Evolutionary conservation across 371 early-diverging fungal species (phyloP).

Genomic region (Rhizopus delemar): DNA sequence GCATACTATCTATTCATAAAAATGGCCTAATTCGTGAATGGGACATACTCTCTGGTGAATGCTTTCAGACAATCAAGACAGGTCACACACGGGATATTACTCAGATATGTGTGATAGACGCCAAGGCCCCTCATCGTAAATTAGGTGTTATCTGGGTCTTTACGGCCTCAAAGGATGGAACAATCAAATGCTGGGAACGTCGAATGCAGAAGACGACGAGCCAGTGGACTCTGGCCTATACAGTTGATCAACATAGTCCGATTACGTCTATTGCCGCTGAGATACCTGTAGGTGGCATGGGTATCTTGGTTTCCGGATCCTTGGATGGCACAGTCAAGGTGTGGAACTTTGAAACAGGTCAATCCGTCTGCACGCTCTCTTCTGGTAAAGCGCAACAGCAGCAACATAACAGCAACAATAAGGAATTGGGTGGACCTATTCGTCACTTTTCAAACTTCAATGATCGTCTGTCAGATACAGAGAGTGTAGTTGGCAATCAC

Average conservation of each 20-base stretch:
- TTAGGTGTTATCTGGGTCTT: slow-evolving; percentile 27
- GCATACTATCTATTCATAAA: slow-evolving; percentile 28
- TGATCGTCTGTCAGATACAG: not conserved
- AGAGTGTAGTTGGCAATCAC: not conserved
- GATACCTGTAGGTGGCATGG: slow-evolving; percentile 36
- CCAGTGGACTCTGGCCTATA: slow-evolving; percentile 27
- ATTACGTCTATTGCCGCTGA: slow-evolving; percentile 34
- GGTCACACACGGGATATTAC: slow-evolving; percentile 27
- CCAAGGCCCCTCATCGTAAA: slow-evolving; percentile 22
- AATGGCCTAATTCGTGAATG: slow-evolving; percentile 34
- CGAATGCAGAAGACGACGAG: slow-evolving; percentile 2
- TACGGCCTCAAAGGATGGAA: slow-evolving; percentile 35
- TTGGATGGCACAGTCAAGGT: slow-evolving; percentile 83
- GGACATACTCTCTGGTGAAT: slow-evolving; percentile 33
- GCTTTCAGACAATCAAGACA: slow-evolving; percentile 26
- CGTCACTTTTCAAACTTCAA: slow-evolving; percentile 20
- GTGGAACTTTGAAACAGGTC: slow-evolving; percentile 88
- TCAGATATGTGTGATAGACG: slow-evolving; percentile 24
- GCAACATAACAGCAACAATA: not conserved
- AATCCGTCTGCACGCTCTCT: slow-evolving; percentile 40
- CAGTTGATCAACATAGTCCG: slow-evolving; percentile 20
- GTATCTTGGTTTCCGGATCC: slow-evolving; percentile 71
- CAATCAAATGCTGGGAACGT: slow-evolving; percentile 48
- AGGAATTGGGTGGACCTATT: slow-evolving; percentile 19
- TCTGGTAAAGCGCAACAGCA: slow-evolving; percentile 4